Evolutionary conservation across 1,284 basidiomycete genomes (phyloP).

Genomic region (Peniophora sp.): DNA sequence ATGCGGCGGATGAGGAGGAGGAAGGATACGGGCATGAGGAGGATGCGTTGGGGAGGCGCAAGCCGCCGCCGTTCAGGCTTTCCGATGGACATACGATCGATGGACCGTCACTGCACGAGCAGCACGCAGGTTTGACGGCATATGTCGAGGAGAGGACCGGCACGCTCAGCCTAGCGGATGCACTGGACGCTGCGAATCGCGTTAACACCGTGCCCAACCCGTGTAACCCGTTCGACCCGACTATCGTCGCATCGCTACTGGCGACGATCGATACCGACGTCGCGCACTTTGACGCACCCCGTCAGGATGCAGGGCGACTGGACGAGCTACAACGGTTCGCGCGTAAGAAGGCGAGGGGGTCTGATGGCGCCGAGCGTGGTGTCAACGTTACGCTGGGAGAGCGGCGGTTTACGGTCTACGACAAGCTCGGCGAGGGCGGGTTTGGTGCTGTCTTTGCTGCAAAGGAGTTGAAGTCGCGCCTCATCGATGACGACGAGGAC

Average conservation of each 20-base stretch:
- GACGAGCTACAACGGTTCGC: constrained; percentile 62
- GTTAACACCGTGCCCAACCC: constrained; percentile 75
- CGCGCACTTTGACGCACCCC: constrained; percentile 59
- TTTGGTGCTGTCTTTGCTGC: constrained; percentile 93
- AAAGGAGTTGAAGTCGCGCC: constrained; percentile 40
- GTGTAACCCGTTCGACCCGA: constrained; percentile 79
- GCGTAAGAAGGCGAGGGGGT: constrained; percentile 41
- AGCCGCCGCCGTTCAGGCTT: constrained; percentile 11
- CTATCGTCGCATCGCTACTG: constrained; percentile 61
- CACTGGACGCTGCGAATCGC: constrained; percentile 45
- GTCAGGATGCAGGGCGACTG: constrained; percentile 49
- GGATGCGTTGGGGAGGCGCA: not conserved
- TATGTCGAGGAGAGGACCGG: constrained; percentile 47
- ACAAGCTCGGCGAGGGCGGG: constrained; percentile 95
- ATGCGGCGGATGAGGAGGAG: not conserved
- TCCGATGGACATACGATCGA: constrained; percentile 12
- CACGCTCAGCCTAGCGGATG: constrained; percentile 54
- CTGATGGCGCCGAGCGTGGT: constrained; percentile 34
- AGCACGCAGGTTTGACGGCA: not conserved
- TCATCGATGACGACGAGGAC: constrained; percentile 14
- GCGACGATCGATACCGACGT: constrained; percentile 58
- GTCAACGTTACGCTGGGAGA: constrained; percentile 49
- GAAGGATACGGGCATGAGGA: constrained; percentile 6
- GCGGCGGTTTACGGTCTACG: constrained; percentile 60
- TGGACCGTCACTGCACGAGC: constrained; percentile 4